These are phyloP conservation scores for Pisolithus orientalis DNA, from an alignment of 768 basidiomycete species.

Conservation along the genomic window DNA sequence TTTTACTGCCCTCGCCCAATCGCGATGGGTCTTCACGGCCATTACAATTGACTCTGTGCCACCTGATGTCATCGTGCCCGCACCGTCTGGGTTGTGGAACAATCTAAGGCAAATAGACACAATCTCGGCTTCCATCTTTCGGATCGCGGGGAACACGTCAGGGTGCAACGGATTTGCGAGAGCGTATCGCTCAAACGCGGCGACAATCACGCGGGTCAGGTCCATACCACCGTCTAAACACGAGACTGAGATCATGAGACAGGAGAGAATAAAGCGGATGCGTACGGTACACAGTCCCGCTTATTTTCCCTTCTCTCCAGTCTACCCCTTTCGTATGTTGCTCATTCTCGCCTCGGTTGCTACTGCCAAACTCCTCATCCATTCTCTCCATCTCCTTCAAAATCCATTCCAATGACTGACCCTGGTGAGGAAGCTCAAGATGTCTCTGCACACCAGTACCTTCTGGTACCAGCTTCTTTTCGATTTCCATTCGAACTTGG, in stretches of 20 bases:
- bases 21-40: conserved; percentile 90
- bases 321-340: conserved; percentile 21
- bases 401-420: conserved; percentile 69
- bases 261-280: conserved; percentile 5
- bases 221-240: conserved; percentile 77
- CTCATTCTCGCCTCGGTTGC: conserved; percentile 8
- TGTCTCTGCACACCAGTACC: conserved; percentile 59
- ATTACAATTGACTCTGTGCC: conserved; percentile 96
- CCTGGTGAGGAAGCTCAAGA: conserved; percentile 56
- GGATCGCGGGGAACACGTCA: conserved; percentile 84
- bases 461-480: conserved; percentile 60
- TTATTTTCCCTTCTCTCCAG: conserved; percentile 71
- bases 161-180: conserved; percentile 91
- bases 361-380: conserved; percentile 49
- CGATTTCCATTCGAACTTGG: conserved; percentile 58
- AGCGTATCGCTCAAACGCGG: conserved; percentile 76
- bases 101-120: conserved; percentile 82
- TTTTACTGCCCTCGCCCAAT: conserved; percentile 82
- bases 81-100: conserved; percentile 80
- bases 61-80: conserved; percentile 90
- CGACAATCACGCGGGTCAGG: conserved; percentile 67
- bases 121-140: conserved; percentile 97
- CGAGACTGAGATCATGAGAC: not conserved
- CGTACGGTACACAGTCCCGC: conserved; percentile 84
- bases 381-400: conserved; percentile 72